Conservation (phyloP, 2,329 filamentous ascomycete species). For the Myriosclerotinia curreyana region DNA sequence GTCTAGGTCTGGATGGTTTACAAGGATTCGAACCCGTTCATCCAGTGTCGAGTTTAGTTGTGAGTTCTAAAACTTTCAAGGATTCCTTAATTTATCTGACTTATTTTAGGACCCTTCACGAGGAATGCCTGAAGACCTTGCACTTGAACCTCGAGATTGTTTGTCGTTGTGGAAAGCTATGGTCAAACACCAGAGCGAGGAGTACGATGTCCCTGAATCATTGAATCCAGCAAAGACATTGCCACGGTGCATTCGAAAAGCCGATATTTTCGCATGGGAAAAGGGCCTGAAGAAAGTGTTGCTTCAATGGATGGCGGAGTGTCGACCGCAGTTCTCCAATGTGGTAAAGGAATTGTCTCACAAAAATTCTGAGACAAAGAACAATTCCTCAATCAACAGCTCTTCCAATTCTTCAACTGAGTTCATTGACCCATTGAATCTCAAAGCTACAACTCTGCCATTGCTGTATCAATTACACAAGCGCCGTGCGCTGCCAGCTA, state of each 20-base stretch:
- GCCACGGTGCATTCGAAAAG: conserved; percentile 57
- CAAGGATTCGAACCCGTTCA: conserved; percentile 49
- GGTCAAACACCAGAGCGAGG: conserved; percentile 52
- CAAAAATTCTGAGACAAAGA: conserved; percentile 9
- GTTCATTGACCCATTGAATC: conserved; percentile 35
- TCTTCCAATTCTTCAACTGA: conserved; percentile 29
- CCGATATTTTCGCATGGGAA: conserved; percentile 66
- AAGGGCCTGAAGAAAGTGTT: conserved; percentile 56
- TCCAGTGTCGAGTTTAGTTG: conserved; percentile 59
- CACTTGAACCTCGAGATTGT: conserved; percentile 69
- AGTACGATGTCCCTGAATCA: conserved; percentile 49
- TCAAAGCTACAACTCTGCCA: conserved; percentile 51
- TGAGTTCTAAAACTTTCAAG: too few relatives aligned
- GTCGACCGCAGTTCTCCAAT: conserved; percentile 43
- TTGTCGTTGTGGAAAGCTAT: conserved; percentile 63
- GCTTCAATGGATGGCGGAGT: conserved; percentile 56
- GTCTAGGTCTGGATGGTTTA: conserved; percentile 46
- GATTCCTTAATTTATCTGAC: too few relatives aligned
- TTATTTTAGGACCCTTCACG: conserved; percentile 49
- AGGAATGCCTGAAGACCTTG: conserved; percentile 65
- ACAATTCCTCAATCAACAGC: conserved; percentile 15
- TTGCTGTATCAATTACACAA: conserved; percentile 59
- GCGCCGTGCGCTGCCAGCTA: conserved; percentile 65
- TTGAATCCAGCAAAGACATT: conserved; percentile 52
- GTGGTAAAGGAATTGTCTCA: conserved; percentile 48